Evolutionary conservation across 1,284 basidiomycete genomes (phyloP).

Genomic region (Cryptococcus depauperatus): DNA sequence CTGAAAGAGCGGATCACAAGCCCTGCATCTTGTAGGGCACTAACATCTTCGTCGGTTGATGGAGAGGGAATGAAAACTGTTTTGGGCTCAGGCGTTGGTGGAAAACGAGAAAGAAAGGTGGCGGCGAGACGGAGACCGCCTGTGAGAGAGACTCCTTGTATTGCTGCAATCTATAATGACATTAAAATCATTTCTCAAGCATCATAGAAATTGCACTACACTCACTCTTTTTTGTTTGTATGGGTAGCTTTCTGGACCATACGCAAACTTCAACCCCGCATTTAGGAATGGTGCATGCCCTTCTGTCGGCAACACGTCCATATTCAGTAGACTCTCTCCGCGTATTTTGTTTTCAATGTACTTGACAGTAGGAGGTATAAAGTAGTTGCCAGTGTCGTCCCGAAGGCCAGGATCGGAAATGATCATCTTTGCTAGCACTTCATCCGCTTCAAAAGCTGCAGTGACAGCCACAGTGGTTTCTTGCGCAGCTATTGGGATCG

Average conservation of each 20-base stretch:
- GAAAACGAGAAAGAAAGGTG: conserved; percentile 72
- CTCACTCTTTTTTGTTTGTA: conserved; percentile 53
- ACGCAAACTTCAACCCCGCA: conserved; percentile 33
- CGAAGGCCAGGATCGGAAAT: conserved; percentile 84
- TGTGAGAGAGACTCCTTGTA: conserved; percentile 91
- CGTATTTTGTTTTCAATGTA: conserved; percentile 53
- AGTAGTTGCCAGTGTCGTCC: conserved; percentile 75
- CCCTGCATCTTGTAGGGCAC: conserved; percentile 34
- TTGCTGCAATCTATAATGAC: conserved; percentile 39
- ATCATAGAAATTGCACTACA: neutral
- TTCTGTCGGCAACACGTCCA: conserved; percentile 35
- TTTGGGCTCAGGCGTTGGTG: conserved; percentile 15
- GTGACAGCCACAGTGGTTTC: conserved; percentile 26
- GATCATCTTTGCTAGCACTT: conserved; percentile 75
- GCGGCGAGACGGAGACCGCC: conserved; percentile 91
- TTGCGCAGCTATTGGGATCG: conserved; percentile 22
- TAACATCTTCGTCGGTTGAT: conserved; percentile 34
- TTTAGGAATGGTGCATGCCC: conserved; percentile 39
- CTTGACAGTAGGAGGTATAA: conserved; percentile 84
- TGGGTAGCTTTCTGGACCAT: conserved; percentile 56
- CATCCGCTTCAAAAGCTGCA: conserved; percentile 76
- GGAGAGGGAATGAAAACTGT: conserved; percentile 34
- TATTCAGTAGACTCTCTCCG: conserved; percentile 21
- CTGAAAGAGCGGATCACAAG: conserved; percentile 37
- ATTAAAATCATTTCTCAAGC: neutral